Evolutionary conservation across 1,284 basidiomycete species (phyloP).

Genomic region (Ganoderma lucidum): DNA sequence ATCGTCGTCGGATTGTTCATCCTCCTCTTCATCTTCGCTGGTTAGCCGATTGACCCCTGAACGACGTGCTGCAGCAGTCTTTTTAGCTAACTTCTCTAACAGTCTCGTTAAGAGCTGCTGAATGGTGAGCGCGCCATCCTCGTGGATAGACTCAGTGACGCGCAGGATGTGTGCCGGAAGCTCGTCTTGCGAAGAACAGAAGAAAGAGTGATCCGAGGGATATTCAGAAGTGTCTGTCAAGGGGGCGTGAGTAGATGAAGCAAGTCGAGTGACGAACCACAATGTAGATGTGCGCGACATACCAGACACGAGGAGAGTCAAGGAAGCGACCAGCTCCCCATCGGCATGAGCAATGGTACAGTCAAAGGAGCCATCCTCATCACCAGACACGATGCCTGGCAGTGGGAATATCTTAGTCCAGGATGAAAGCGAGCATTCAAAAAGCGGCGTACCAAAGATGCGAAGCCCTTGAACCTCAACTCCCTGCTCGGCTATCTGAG

Average conservation of each 20-base stretch:
- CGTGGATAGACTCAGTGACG: constrained; percentile 53
- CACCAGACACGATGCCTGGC: constrained; percentile 56
- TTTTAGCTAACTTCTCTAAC: constrained; percentile 32
- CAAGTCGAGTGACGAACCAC: neutral
- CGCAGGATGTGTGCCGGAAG: constrained; percentile 46
- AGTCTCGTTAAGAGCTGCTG: constrained; percentile 46
- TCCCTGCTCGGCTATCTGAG: constrained; percentile 34
- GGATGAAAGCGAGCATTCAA: constrained; percentile 3
- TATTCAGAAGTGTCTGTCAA: constrained; percentile 67
- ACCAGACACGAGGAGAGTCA: constrained; percentile 64
- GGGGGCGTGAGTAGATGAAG: neutral
- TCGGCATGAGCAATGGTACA: constrained; percentile 48
- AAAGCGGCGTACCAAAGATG: constrained; percentile 47
- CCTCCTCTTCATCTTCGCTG: constrained; percentile 46
- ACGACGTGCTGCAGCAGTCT: constrained; percentile 12
- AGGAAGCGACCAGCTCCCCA: constrained; percentile 45
- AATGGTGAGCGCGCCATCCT: constrained; percentile 51
- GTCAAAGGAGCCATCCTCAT: constrained; percentile 68
- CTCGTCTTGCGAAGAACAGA: constrained; percentile 58
- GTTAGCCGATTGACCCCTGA: constrained; percentile 29
- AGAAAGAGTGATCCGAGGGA: constrained; percentile 60
- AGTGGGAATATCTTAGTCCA: neutral
- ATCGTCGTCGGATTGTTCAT: constrained; percentile 39
- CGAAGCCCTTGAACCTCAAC: constrained; percentile 46
- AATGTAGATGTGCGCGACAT: neutral